phyloP scores from a whole-genome alignment of 2,329 filamentous ascomycete species.

The Tolypocladium cylindrosporum region DNA sequence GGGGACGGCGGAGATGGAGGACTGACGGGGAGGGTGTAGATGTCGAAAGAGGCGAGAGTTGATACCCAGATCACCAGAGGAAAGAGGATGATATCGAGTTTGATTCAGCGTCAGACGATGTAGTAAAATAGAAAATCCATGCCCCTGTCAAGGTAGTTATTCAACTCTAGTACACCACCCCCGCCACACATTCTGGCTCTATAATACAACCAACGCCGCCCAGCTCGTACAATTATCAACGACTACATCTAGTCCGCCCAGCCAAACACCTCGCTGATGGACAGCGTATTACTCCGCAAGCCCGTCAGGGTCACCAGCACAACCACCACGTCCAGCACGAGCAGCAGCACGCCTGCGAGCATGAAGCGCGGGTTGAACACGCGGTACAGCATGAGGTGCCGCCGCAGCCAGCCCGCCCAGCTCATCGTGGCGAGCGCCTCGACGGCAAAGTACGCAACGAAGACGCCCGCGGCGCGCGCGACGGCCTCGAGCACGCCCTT shows the following conservation, averaged over 20 bases:
- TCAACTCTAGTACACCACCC: not conserved
- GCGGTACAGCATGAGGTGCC: conserved; percentile 93
- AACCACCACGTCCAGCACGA: conserved; percentile 68
- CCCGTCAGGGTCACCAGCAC: conserved; percentile 64
- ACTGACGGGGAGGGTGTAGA: not conserved
- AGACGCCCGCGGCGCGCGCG: conserved; percentile 60
- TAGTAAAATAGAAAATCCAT: not conserved
- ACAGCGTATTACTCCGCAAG: conserved; percentile 64
- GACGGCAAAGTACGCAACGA: conserved; percentile 73
- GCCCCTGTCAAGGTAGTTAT: not conserved
- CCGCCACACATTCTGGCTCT: not conserved
- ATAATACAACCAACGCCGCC: not conserved
- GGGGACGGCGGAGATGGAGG: conserved; percentile 30
- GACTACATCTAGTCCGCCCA: conserved; percentile 39
- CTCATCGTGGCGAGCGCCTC: conserved; percentile 78
- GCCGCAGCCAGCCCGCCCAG: conserved; percentile 78
- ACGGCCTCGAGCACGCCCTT: conserved; percentile 59
- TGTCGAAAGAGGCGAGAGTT: not conserved
- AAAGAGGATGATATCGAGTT: not conserved
- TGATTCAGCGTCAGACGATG: not conserved
- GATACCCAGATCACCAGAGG: not conserved
- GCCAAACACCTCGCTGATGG: conserved; percentile 82
- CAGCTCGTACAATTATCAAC: not conserved
- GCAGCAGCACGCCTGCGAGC: conserved; percentile 60
- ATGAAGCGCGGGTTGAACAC: conserved; percentile 91